Evolutionary conservation across 2,329 filamentous ascomycete genomes (phyloP).

Genomic region (Metarhizium humberi): DNA sequence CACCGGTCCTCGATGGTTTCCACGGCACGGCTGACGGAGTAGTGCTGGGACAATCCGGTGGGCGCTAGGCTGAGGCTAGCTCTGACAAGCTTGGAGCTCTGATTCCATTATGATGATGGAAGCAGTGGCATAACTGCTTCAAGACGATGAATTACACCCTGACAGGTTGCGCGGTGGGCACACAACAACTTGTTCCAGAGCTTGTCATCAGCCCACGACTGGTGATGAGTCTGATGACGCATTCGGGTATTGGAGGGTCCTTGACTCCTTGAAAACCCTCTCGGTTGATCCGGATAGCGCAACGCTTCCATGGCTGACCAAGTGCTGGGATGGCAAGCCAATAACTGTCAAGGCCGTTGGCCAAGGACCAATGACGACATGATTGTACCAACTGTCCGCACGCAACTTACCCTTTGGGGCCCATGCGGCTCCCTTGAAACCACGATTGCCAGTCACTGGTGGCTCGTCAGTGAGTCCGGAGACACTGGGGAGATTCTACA

Average conservation of each 20-base stretch:
- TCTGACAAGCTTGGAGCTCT: background rate
- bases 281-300: background rate
- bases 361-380: constrained; percentile 1
- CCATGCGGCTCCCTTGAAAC: background rate
- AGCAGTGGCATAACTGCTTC: too few relatives aligned
- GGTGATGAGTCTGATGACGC: too few relatives aligned
- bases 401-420: background rate
- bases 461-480: background rate
- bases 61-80: background rate
- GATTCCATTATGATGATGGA: background rate
- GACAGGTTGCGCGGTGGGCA: too few relatives aligned
- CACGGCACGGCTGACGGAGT: background rate
- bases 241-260: too few relatives aligned
- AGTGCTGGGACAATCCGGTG: background rate
- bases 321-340: background rate
- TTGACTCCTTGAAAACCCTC: background rate
- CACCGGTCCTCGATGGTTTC: background rate
- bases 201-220: too few relatives aligned
- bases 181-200: too few relatives aligned
- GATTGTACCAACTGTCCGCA: background rate
- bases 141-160: too few relatives aligned
- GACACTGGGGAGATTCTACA: background rate
- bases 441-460: background rate
- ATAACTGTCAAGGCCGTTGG: background rate
- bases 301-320: background rate